Conservation (phyloP, 2,329 filamentous ascomycete genomes). For the Nothophoma quercina region DNA sequence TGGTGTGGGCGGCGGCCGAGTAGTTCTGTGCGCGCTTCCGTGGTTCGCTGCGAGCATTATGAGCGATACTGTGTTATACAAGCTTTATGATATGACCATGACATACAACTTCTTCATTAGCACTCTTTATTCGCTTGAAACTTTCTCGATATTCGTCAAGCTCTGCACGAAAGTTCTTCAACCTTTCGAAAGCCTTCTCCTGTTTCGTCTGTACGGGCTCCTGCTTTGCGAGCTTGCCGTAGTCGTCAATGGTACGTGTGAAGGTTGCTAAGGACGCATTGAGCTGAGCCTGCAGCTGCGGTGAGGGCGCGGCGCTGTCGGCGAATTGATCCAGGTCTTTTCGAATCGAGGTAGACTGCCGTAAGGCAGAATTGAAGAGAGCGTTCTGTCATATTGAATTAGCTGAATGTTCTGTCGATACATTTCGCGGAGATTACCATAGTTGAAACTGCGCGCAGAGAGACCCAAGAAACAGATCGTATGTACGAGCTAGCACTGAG, state of each 20-base stretch:
- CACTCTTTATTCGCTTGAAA: slow-evolving; percentile 78
- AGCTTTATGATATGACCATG: not conserved
- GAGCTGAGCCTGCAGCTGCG: slow-evolving; percentile 65
- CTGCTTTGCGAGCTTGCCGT: slow-evolving; percentile 81
- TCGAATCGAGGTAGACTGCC: slow-evolving; percentile 82
- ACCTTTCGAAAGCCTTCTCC: slow-evolving; percentile 84
- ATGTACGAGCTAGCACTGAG: not conserved
- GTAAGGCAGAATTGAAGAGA: slow-evolving; percentile 83
- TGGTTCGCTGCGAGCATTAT: slow-evolving; percentile 55
- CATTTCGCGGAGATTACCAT: no score
- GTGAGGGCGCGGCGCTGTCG: slow-evolving; percentile 64
- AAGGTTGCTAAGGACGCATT: slow-evolving; percentile 73
- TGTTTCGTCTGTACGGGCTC: slow-evolving; percentile 92
- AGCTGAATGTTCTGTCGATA: slow-evolving; percentile 3
- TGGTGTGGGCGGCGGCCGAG: slow-evolving; percentile 83
- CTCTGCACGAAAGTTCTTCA: slow-evolving; percentile 85
- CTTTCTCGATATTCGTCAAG: slow-evolving; percentile 79
- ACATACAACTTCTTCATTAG: slow-evolving; percentile 74
- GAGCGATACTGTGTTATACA: not conserved
- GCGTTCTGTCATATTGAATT: slow-evolving; percentile 66
- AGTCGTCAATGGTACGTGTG: slow-evolving; percentile 90
- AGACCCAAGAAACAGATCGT: not conserved
- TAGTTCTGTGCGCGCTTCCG: slow-evolving; percentile 79
- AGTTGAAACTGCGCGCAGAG: not conserved
- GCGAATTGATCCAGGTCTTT: slow-evolving; percentile 77